Percentiles rank a stretch among this genome's conserved stretches.
Evolutionary conservation across 257 asterid species (phyloP).

Genomic region (Thymus quinquecostatus): DNA sequence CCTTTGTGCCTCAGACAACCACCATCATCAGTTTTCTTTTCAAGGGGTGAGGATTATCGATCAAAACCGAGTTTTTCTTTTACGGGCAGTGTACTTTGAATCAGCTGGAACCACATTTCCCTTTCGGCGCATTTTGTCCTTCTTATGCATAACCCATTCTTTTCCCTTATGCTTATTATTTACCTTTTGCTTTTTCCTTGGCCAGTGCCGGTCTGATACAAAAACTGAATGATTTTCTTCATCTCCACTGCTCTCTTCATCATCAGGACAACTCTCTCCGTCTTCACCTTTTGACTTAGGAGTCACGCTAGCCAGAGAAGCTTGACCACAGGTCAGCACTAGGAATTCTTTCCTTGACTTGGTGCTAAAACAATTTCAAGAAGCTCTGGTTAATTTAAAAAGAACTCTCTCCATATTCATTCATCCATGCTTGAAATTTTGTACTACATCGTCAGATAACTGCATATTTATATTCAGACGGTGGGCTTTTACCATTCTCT

Average conservation of each 20-base stretch:
- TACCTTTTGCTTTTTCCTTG: slow-evolving; percentile 75
- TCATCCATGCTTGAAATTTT: background rate
- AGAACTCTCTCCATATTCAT: background rate
- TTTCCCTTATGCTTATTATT: slow-evolving; percentile 81
- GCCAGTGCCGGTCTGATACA: slow-evolving; percentile 77
- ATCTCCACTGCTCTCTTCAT: slow-evolving; percentile 70
- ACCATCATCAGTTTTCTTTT: background rate
- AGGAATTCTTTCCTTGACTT: slow-evolving; percentile 90
- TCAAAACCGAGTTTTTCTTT: slow-evolving; percentile 68
- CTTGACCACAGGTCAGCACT: slow-evolving; percentile 87
- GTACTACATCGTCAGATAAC: background rate
- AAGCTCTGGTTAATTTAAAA: background rate
- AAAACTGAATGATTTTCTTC: slow-evolving; percentile 69
- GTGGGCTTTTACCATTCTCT: background rate
- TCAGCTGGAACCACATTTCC: slow-evolving; percentile 78
- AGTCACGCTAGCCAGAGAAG: slow-evolving; percentile 64
- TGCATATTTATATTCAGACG: background rate
- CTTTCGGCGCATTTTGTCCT: slow-evolving; percentile 79
- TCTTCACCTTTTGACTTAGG: slow-evolving; percentile 72
- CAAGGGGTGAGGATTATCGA: background rate
- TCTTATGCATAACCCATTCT: slow-evolving; percentile 75
- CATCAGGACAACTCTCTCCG: slow-evolving; percentile 74
- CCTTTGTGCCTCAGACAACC: background rate
- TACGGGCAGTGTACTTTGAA: slow-evolving; percentile 85
- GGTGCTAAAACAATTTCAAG: slow-evolving; percentile 51